Percentiles rank a stretch among this genome's conserved stretches.
phyloP scores from a whole-genome alignment of 1,284 basidiomycete genomes.

The Phylloboletellus chloephorus region DNA sequence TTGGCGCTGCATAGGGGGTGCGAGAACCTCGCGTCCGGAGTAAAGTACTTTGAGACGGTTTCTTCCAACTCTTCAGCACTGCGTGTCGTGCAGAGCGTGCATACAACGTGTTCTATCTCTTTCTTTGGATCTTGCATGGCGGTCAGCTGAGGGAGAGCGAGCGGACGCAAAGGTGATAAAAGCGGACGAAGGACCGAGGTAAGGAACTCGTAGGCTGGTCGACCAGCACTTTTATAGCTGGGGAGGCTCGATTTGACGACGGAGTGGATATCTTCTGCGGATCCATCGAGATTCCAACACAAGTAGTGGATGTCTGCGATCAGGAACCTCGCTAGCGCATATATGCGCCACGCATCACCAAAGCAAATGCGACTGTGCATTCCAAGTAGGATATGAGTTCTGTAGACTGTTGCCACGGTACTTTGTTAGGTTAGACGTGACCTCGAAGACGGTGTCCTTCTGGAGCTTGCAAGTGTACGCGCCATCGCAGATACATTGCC shows the following conservation, averaged over 20 bases:
- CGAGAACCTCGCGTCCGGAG: slow-evolving; percentile 20
- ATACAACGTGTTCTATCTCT: slow-evolving; percentile 24
- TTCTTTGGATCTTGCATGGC: slow-evolving; percentile 29
- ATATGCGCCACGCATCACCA: background rate
- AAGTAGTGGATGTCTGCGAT: slow-evolving; percentile 1
- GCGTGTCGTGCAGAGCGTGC: slow-evolving; percentile 22
- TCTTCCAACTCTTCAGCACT: slow-evolving; percentile 16
- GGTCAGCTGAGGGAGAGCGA: background rate
- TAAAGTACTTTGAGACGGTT: slow-evolving; percentile 16
- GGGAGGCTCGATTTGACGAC: background rate
- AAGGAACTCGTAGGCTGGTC: slow-evolving; percentile 2
- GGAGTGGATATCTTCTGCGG: background rate
- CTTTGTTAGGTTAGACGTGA: background rate
- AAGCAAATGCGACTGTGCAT: too few relatives aligned
- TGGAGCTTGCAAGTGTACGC: too few relatives aligned
- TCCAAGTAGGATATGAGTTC: background rate
- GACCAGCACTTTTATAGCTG: slow-evolving; percentile 17
- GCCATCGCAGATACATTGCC: too few relatives aligned
- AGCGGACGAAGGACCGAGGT: background rate
- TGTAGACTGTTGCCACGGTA: too few relatives aligned
- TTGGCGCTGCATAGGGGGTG: slow-evolving; percentile 26
- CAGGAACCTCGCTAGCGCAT: background rate
- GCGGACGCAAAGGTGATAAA: background rate
- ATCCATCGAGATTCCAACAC: slow-evolving; percentile 7
- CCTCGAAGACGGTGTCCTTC: too few relatives aligned